Conservation (phyloP, 768 basidiomycete species). For the Macrocybe gigantea region DNA sequence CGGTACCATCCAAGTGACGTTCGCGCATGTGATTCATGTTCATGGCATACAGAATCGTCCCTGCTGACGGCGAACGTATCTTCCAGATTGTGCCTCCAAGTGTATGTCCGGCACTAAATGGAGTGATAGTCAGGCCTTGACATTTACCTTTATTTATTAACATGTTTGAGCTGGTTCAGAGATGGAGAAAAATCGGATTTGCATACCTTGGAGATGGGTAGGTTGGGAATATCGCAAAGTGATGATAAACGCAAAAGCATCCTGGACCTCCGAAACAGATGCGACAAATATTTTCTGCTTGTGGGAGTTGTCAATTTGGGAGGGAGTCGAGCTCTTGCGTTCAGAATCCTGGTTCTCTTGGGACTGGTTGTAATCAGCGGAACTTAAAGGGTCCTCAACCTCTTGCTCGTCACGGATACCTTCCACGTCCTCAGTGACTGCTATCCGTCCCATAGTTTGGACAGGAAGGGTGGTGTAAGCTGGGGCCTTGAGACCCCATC, state of each 20-base stretch:
- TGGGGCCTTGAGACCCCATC: conserved; percentile 84
- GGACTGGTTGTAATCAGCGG: conserved; percentile 18
- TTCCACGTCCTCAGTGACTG: conserved; percentile 84
- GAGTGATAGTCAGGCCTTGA: conserved; percentile 89
- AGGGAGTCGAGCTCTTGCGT: conserved; percentile 15
- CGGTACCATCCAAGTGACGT: conserved; percentile 91
- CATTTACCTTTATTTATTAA: conserved; percentile 59
- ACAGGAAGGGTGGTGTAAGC: conserved; percentile 94
- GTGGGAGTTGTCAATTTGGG: conserved; percentile 21
- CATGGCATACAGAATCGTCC: conserved; percentile 93
- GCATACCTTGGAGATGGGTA: conserved; percentile 85
- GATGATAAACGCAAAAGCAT: conserved; percentile 88
- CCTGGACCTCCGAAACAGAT: conserved; percentile 79
- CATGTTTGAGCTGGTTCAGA: conserved; percentile 3
- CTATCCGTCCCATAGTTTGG: conserved; percentile 91
- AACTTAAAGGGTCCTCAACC: conserved; percentile 37
- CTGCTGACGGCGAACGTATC: conserved; percentile 94
- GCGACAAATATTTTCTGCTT: conserved; percentile 58
- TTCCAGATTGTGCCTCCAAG: conserved; percentile 98
- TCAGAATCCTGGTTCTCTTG: conserved; percentile 20
- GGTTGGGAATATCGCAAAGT: conserved; percentile 94
- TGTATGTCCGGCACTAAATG: conserved; percentile 92
- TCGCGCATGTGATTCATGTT: conserved; percentile 96
- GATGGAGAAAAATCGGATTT: conserved; percentile 2
- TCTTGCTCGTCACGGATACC: conserved; percentile 73